Conservation (phyloP, 1,139 yeast genomes). For the Saccharomycopsis hybrid region DNA sequence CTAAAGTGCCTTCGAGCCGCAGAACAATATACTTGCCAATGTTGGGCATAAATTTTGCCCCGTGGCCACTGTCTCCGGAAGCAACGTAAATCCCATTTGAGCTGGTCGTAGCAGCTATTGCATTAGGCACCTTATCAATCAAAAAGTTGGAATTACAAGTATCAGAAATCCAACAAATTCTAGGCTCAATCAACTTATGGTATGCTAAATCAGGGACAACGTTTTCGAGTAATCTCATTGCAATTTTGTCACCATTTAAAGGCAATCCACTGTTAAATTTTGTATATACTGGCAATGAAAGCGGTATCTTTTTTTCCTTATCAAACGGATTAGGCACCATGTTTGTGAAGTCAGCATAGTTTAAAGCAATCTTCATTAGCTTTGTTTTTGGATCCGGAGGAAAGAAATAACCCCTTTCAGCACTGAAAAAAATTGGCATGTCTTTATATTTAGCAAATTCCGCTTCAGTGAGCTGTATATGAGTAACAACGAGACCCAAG, state of each 20-base stretch:
- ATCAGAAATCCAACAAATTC: conserved; percentile 45
- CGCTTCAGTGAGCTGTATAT: conserved; percentile 31
- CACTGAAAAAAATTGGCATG: conserved; percentile 39
- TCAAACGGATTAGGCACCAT: conserved; percentile 27
- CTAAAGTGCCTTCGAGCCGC: conserved; percentile 28
- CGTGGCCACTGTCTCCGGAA: conserved; percentile 43
- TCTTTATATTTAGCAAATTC: conserved; percentile 31
- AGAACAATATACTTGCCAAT: conserved; percentile 35
- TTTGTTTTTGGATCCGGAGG: conserved; percentile 38
- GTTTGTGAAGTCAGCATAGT: conserved; percentile 33
- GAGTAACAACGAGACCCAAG: conserved; percentile 38
- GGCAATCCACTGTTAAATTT: conserved; percentile 31
- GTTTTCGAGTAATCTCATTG: conserved; percentile 27
- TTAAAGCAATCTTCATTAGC: conserved; percentile 35
- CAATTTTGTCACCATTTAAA: conserved; percentile 26
- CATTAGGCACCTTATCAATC: conserved; percentile 35
- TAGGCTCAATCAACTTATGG: conserved; percentile 33
- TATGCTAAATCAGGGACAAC: conserved; percentile 35
- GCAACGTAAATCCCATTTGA: conserved; percentile 30
- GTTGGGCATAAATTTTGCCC: conserved; percentile 38
- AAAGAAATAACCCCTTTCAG: conserved; percentile 44
- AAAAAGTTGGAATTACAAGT: conserved; percentile 38
- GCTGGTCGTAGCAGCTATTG: no score
- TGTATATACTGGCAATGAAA: conserved; percentile 35
- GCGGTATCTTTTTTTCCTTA: conserved; percentile 10